These are phyloP conservation scores for Leonotis leonurus DNA, from an alignment of 257 asterid genomes.

Conservation along the genomic window DNA sequence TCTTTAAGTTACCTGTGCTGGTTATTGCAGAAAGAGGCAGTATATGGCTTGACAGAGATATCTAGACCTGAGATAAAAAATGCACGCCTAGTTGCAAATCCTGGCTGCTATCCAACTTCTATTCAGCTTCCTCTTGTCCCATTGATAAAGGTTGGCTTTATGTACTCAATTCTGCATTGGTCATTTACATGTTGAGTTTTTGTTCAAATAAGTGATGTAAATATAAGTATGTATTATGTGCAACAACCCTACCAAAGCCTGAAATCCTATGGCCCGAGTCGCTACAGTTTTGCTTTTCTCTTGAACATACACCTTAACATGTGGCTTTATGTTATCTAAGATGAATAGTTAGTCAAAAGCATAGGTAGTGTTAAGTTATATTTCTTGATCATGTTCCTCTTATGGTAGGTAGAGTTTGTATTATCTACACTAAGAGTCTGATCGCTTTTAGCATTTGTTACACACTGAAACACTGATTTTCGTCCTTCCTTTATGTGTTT, in stretches of 20 bases:
- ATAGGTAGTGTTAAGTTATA: too few relatives aligned
- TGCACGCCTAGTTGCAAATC: constrained; percentile 90
- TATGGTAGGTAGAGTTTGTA: too few relatives aligned
- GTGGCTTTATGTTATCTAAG: too few relatives aligned
- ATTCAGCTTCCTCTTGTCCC: constrained; percentile 89
- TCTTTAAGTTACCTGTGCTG: background rate
- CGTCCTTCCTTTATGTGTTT: constrained; percentile 10
- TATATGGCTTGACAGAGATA: constrained; percentile 87
- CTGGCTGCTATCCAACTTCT: constrained; percentile 96
- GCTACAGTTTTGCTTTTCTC: too few relatives aligned
- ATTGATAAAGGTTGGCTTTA: constrained; percentile 58
- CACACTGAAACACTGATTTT: background rate
- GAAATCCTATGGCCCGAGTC: too few relatives aligned
- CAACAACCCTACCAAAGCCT: too few relatives aligned
- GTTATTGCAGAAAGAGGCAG: constrained; percentile 72
- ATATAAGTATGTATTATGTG: too few relatives aligned
- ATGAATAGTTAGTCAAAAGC: too few relatives aligned
- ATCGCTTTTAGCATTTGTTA: background rate
- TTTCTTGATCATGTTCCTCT: too few relatives aligned
- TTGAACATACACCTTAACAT: too few relatives aligned
- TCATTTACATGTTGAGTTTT: background rate
- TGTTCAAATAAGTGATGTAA: background rate
- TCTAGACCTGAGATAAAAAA: constrained; percentile 51
- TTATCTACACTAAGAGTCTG: too few relatives aligned
- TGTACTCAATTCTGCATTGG: background rate